These are phyloP conservation scores for Naegleria lovaniensis DNA, from an alignment of 208 protist genomes.

Conservation along the genomic window DNA sequence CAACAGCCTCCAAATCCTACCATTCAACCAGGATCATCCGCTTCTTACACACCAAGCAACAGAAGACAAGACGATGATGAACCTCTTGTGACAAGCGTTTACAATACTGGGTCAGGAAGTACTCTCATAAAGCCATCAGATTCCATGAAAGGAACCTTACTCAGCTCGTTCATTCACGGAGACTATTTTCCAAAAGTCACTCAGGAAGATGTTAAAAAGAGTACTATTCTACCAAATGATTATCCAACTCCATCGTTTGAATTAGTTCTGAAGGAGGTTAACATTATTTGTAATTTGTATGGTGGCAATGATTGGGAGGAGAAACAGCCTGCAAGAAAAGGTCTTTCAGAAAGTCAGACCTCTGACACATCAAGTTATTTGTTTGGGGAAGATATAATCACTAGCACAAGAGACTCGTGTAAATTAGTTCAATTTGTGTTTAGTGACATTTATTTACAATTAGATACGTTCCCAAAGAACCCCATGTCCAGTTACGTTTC, in stretches of 20 bases:
- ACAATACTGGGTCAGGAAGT: not conserved
- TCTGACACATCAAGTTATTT: not conserved
- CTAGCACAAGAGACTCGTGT: not conserved
- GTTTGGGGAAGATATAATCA: not conserved
- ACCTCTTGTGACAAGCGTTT: not conserved
- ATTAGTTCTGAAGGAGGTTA: not conserved
- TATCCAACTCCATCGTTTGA: slow-evolving; percentile 18
- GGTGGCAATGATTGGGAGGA: not conserved
- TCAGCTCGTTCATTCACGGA: not conserved
- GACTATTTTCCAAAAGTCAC: not conserved
- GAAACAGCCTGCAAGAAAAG: no score
- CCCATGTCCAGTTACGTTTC: not conserved
- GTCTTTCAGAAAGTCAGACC: not conserved
- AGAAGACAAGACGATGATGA: not conserved
- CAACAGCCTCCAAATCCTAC: not conserved
- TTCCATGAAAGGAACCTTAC: not conserved
- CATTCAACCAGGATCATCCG: not conserved
- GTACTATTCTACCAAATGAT: not conserved
- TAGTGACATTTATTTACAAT: not conserved
- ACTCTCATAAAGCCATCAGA: not conserved
- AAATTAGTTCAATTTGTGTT: not conserved
- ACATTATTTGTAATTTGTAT: not conserved
- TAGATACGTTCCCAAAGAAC: not conserved
- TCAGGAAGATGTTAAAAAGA: not conserved
- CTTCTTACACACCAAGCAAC: not conserved